A percentile compares a stretch with the other conserved stretches of the same genome.
Conservation (phyloP, 495 filamentous ascomycete species). For the Hyaloscypha bicolor region DNA sequence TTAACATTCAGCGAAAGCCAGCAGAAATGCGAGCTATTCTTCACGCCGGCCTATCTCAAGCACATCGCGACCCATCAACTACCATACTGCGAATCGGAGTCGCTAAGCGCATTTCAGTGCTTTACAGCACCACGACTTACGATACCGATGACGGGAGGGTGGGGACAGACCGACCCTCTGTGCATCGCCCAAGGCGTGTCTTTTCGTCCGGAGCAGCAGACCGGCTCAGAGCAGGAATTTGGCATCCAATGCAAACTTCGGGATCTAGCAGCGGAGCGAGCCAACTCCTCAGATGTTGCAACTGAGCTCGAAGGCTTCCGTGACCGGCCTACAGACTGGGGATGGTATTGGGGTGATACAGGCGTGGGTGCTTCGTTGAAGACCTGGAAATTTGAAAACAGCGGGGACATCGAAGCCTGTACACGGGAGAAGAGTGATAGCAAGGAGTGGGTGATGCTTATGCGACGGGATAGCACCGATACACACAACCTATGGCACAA, state of each 20-base stretch:
- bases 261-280: slow-evolving; percentile 22
- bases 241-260: slow-evolving; percentile 27
- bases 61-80: slow-evolving; percentile 25
- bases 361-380: slow-evolving; percentile 25
- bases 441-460: slow-evolving; percentile 36
- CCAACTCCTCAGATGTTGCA: slow-evolving; percentile 26
- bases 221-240: slow-evolving; percentile 21
- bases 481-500: slow-evolving; percentile 43
- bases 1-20: slow-evolving; percentile 26
- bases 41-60: slow-evolving; percentile 22
- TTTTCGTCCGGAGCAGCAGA: slow-evolving; percentile 25
- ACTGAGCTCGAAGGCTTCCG: slow-evolving; percentile 25
- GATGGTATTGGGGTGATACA: slow-evolving; percentile 26
- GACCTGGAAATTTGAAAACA: slow-evolving; percentile 26
- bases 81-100: slow-evolving; percentile 27
- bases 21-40: slow-evolving; percentile 27
- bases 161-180: slow-evolving; percentile 22
- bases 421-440: slow-evolving; percentile 25
- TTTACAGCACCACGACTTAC: slow-evolving; percentile 23
- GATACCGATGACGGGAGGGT: slow-evolving; percentile 24
- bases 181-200: slow-evolving; percentile 29
- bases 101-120: slow-evolving; percentile 22
- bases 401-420: slow-evolving; percentile 26
- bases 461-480: slow-evolving; percentile 40
- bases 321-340: slow-evolving; percentile 20